Conservation (phyloP, 2,329 filamentous ascomycete species). For the Aspergillus brunneoviolaceus region DNA sequence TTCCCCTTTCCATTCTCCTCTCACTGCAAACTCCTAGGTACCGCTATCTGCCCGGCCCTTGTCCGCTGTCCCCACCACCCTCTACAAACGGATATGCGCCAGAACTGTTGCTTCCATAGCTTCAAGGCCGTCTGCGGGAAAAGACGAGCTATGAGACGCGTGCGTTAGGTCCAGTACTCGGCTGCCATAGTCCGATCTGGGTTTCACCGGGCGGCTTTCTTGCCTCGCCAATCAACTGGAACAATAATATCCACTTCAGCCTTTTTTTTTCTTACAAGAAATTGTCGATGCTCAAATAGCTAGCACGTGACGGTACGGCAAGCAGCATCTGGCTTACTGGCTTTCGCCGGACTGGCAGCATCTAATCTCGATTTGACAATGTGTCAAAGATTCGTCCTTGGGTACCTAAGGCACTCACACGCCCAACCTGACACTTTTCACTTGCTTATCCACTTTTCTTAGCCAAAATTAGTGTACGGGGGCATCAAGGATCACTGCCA, state of each 20-base stretch:
- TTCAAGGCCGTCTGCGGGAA: neutral
- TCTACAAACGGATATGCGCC: neutral
- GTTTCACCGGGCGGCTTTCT: neutral
- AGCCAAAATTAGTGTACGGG: neutral
- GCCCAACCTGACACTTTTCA: neutral
- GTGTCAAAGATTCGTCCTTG: neutral
- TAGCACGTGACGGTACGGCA: neutral
- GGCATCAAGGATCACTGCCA: neutral
- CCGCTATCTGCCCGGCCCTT: neutral
- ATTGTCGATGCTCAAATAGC: neutral
- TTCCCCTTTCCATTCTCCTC: neutral
- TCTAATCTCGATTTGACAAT: neutral
- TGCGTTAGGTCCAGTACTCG: neutral
- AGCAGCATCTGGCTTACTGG: neutral
- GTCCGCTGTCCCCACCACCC: neutral
- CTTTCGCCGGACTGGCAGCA: neutral
- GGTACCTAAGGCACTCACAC: neutral
- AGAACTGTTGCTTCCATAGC: neutral
- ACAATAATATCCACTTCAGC: neutral
- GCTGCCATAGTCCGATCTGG: neutral
- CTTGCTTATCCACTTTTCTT: neutral
- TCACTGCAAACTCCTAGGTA: neutral
- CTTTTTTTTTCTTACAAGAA: neutral
- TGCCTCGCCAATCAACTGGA: neutral
- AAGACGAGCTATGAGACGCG: neutral